These are phyloP conservation scores for Trichophyton rubrum DNA, from an alignment of 2,329 filamentous ascomycete species.

Conservation along the genomic window DNA sequence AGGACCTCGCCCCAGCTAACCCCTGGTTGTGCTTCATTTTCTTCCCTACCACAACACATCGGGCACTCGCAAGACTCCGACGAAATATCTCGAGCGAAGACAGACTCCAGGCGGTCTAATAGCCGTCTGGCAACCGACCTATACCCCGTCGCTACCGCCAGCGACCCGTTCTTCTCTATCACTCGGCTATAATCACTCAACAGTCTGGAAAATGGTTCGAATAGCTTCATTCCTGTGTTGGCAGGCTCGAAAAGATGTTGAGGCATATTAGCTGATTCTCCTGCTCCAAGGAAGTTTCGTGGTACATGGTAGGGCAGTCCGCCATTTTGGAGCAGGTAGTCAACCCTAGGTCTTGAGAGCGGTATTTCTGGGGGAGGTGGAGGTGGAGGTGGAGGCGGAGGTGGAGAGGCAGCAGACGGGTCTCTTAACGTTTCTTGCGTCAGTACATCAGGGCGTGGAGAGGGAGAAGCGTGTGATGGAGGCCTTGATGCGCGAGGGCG, in stretches of 20 bases:
- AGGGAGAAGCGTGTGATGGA: neutral
- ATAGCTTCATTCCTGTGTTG: slow-evolving; percentile 58
- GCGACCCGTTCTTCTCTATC: slow-evolving; percentile 67
- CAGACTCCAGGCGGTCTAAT: slow-evolving; percentile 80
- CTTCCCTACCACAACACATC: slow-evolving; percentile 60
- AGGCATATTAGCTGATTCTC: slow-evolving; percentile 45
- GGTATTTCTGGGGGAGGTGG: slow-evolving; percentile 57
- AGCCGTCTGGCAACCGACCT: slow-evolving; percentile 82
- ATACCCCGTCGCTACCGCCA: slow-evolving; percentile 92
- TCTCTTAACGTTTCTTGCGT: neutral
- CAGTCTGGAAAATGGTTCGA: slow-evolving; percentile 68
- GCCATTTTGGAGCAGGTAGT: slow-evolving; percentile 84
- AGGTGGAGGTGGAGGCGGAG: slow-evolving; percentile 46
- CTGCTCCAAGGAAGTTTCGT: slow-evolving; percentile 51
- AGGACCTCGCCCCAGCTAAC: slow-evolving; percentile 93
- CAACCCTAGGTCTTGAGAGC: slow-evolving; percentile 65
- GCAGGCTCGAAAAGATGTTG: slow-evolving; percentile 51
- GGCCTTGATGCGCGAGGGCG: neutral
- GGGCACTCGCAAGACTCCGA: slow-evolving; percentile 73
- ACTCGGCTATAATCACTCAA: slow-evolving; percentile 79
- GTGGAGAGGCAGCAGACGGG: neutral
- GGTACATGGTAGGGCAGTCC: slow-evolving; percentile 61
- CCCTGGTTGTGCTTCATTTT: slow-evolving; percentile 46
- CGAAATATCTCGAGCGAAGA: slow-evolving; percentile 86
- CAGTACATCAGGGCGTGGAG: neutral